These are phyloP conservation scores for Annulohypoxylon moriforme DNA, from an alignment of 495 filamentous ascomycete genomes.

Conservation along the genomic window DNA sequence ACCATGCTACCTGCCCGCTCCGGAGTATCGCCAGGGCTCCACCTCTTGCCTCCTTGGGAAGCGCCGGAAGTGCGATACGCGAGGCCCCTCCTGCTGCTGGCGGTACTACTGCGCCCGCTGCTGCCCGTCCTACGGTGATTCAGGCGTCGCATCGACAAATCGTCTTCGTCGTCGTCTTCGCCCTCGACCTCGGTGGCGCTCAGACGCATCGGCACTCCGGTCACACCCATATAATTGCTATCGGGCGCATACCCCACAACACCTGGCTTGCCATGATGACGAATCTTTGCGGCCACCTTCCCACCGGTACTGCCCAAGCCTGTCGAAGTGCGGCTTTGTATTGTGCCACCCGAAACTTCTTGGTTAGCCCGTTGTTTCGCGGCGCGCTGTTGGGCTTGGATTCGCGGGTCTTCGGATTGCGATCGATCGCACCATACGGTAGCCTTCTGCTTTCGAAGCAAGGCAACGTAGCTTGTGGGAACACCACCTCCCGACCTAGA, in stretches of 20 bases:
- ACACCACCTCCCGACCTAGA: conserved; percentile 72
- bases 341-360: conserved; percentile 74
- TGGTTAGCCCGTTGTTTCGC: conserved; percentile 86
- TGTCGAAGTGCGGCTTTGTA: conserved; percentile 65
- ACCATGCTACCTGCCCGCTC: conserved; percentile 59
- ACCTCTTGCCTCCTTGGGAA: conserved; percentile 60
- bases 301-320: conserved; percentile 64
- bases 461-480: conserved; percentile 85
- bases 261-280: conserved; percentile 80
- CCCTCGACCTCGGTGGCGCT: conserved; percentile 95
- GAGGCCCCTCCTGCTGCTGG: conserved; percentile 71
- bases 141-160: conserved; percentile 62
- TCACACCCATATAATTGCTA: conserved; percentile 76
- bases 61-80: conserved; percentile 64
- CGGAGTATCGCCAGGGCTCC: conserved; percentile 79
- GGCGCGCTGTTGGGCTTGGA: conserved; percentile 79
- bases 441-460: conserved; percentile 94
- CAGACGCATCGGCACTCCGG: conserved; percentile 86
- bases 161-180: conserved; percentile 80
- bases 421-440: conserved; percentile 98
- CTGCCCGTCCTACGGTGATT: conserved; percentile 81
- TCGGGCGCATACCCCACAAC: conserved; percentile 75
- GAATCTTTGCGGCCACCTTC: conserved; percentile 77
- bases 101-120: conserved; percentile 79
- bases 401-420: conserved; percentile 88